These are phyloP conservation scores for Solanum stenotomum DNA, from an alignment of 257 asterid species.

Conservation along the genomic window DNA sequence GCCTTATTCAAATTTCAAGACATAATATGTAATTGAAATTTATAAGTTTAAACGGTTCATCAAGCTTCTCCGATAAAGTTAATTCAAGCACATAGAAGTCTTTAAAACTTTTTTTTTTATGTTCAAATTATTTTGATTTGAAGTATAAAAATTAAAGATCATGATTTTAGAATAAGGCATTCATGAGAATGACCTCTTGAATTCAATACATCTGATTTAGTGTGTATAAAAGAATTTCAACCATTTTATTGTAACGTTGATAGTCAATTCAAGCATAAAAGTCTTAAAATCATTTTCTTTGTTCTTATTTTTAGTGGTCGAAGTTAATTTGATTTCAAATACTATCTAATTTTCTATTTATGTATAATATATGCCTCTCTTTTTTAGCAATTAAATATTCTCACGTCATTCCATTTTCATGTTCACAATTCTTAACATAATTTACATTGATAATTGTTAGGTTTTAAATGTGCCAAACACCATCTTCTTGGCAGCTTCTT, in stretches of 20 bases:
- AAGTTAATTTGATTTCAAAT: neutral
- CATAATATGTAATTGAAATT: too few relatives aligned
- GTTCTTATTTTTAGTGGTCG: neutral
- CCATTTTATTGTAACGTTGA: too few relatives aligned
- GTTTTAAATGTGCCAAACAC: neutral
- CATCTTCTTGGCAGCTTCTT: neutral
- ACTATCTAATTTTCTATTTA: neutral
- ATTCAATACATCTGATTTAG: neutral
- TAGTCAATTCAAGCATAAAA: neutral
- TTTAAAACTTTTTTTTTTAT: too few relatives aligned
- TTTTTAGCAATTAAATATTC: too few relatives aligned
- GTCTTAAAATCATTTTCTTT: too few relatives aligned
- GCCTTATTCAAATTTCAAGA: too few relatives aligned
- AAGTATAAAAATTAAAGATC: neutral
- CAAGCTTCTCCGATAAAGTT: too few relatives aligned
- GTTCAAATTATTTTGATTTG: neutral
- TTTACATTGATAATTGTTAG: neutral
- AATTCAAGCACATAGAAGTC: too few relatives aligned
- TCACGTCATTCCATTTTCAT: neutral
- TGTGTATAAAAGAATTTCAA: neutral
- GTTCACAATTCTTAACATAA: neutral
- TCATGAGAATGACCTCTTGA: neutral
- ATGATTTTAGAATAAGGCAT: neutral
- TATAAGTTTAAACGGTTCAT: too few relatives aligned
- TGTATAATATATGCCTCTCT: neutral